phyloP scores from a whole-genome alignment of 129 eudicot genomes.

The Kitagawia praeruptora region DNA sequence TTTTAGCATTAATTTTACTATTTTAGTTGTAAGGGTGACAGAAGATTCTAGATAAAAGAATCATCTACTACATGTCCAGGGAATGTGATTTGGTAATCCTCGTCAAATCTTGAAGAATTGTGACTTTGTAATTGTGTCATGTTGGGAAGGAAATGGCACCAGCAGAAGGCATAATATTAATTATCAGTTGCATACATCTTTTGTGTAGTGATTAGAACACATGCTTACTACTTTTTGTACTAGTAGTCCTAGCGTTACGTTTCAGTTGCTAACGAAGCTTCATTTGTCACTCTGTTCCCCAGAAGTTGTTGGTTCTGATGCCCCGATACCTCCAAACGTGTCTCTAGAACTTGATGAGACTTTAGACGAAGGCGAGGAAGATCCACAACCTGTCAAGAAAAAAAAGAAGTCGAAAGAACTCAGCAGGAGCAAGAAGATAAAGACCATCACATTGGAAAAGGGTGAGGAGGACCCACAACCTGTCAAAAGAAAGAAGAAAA shows the following conservation, averaged over 20 bases:
- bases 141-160: background rate
- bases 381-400: conserved; percentile 11
- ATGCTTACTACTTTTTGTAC: background rate
- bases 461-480: conserved; percentile 12
- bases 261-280: conserved; percentile 3
- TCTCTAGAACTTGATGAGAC: conserved; percentile 20
- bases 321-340: conserved; percentile 19
- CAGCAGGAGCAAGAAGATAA: conserved; percentile 18
- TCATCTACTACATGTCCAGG: background rate
- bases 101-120: background rate
- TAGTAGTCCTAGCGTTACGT: background rate
- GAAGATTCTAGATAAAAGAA: background rate
- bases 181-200: background rate
- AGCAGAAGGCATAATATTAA: background rate
- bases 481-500: conserved; percentile 23
- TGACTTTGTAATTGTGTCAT: background rate
- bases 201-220: background rate
- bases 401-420: conserved; percentile 26
- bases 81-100: background rate
- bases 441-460: conserved; percentile 9
- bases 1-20: background rate
- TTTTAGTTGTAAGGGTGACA: background rate
- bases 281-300: conserved; percentile 8
- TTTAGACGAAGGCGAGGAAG: conserved; percentile 21
- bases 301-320: conserved; percentile 35